Base-by-base conservation (phyloP, 2,329 filamentous ascomycete genomes). In the Metarhizium sp. region DNA sequence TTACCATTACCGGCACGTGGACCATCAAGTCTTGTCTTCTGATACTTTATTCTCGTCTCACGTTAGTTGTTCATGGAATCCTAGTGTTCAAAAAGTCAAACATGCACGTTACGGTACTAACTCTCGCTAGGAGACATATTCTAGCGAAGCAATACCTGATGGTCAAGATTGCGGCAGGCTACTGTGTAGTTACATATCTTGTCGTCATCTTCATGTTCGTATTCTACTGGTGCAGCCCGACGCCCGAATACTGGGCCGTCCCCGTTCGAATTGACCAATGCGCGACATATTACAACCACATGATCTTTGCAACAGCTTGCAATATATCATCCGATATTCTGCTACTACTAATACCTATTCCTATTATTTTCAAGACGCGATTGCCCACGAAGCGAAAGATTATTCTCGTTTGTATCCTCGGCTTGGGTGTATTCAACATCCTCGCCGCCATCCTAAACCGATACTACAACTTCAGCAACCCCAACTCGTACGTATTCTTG, bases 371-470 rank as follows among this genome's bases (percentile, higher is more conserved):
- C 51, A 69, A 68, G 47, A 70, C 71, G 2, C 68, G 64, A 3
- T 60, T 78, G 1, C 71, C 71, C 5, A 55, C 64, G 4, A 69
- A 68, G 55, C 63, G 79, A 55, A 85, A 85, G 62, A 51, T 78
- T 0, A 73, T 80, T 0, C 68, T 85, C 0, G 73, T 78, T 49
- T 71, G 69, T 34, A 74, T 85, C 34, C 84, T 86, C 64, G 71
- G 75, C 2, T 70, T 85, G 2, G 82, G 82, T 1, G 62, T 78
- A 3, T 78, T 81, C 57, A 71, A 72, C 49, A 80, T 85, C 52
- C 67, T 85, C 14, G 78, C 78, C 18, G 79, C 81, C 11, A 74
- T 79, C 6, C 69, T 85, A 16, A 85, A 83, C 68, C 82, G 84
- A 57, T 80, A 81, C 62, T 83, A 82, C 67, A 81, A 79, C 48